Evolutionary conservation across 2,329 filamentous ascomycete species (phyloP).

Genomic region (Diaporthe vexans): DNA sequence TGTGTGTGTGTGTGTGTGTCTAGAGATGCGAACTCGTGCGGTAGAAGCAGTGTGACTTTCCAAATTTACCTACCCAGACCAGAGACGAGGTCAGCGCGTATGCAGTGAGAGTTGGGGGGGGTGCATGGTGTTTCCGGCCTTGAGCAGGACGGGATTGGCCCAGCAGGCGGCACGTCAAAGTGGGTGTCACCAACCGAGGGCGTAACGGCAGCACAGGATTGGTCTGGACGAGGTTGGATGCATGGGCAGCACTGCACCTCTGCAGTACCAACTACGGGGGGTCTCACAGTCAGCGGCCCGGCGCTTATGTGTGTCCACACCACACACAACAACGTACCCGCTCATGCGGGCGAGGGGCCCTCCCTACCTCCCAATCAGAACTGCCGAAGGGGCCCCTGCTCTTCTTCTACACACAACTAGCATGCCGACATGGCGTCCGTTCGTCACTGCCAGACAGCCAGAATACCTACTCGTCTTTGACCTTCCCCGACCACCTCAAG

Average conservation of each 20-base stretch:
- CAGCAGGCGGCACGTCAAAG: conserved; percentile 21
- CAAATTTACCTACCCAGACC: conserved; percentile 17
- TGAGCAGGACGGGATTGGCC: neutral
- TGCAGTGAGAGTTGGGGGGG: conserved; percentile 19
- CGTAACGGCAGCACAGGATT: conserved; percentile 14
- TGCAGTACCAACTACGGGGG: neutral
- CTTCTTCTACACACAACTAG: neutral
- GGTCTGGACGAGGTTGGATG: neutral
- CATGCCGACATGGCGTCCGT: neutral
- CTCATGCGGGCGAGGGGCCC: neutral
- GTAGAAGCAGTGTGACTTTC: conserved; percentile 16
- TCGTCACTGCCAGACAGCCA: too few species aligned
- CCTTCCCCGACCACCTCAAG: neutral
- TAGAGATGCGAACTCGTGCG: neutral
- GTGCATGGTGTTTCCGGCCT: conserved; percentile 7
- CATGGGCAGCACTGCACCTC: neutral
- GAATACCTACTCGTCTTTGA: too few species aligned
- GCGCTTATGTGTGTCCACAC: conserved; percentile 9
- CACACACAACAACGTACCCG: neutral
- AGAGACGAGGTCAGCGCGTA: conserved; percentile 22
- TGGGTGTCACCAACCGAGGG: conserved; percentile 6
- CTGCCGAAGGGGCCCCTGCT: conserved; percentile 17
- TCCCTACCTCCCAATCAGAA: conserved; percentile 29
- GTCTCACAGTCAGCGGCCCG: conserved; percentile 20
- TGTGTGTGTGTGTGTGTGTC: neutral